These are phyloP conservation scores for Candida nitratophila DNA, from an alignment of 805 yeast species.

Conservation along the genomic window DNA sequence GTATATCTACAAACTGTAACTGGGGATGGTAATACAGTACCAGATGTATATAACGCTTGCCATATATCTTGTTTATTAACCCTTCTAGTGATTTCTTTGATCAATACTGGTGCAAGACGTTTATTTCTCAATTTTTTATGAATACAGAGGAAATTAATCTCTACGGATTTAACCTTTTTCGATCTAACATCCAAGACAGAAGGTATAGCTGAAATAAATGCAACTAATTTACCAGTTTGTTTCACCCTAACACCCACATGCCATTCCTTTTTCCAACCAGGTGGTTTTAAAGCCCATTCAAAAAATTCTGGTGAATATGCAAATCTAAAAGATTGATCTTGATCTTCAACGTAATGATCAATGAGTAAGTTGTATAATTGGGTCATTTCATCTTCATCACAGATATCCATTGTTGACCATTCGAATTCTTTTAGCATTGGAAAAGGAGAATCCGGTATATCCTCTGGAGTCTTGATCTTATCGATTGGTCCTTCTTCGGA, in stretches of 20 bases:
- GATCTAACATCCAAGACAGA: constrained; percentile 52
- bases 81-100: constrained; percentile 89
- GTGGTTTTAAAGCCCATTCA: constrained; percentile 90
- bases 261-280: constrained; percentile 89
- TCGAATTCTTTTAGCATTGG: constrained; percentile 75
- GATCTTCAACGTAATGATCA: constrained; percentile 92
- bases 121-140: constrained; percentile 93
- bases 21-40: constrained; percentile 88
- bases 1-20: constrained; percentile 81
- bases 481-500: constrained; percentile 81
- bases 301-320: constrained; percentile 78
- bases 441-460: constrained; percentile 64
- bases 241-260: constrained; percentile 88
- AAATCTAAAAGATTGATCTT: constrained; percentile 86
- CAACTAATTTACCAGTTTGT: constrained; percentile 70
- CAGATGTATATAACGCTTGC: constrained; percentile 96
- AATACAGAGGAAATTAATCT: constrained; percentile 88
- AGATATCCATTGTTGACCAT: constrained; percentile 77
- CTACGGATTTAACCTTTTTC: constrained; percentile 54
- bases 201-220: constrained; percentile 90
- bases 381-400: constrained; percentile 46
- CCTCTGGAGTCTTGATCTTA: constrained; percentile 53
- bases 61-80: constrained; percentile 80
- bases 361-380: constrained; percentile 77
- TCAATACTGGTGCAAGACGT: constrained; percentile 88